Evolutionary conservation across 2,329 filamentous ascomycete species (phyloP).

Genomic region (Cercospora sp.): DNA sequence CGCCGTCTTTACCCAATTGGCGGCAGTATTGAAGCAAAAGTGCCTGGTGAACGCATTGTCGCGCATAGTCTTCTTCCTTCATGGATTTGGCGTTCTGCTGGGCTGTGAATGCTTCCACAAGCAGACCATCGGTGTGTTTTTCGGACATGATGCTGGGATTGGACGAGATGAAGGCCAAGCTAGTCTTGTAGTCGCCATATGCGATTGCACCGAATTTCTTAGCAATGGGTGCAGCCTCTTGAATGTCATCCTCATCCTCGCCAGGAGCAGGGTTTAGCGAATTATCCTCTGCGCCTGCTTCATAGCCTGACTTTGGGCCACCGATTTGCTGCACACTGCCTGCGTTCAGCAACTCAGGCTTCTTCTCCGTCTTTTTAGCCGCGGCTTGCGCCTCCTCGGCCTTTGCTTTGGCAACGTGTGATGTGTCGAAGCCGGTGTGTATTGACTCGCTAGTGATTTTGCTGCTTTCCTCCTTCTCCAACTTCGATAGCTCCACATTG

Average conservation of each 20-base stretch:
- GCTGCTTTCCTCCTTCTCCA: conserved; percentile 79
- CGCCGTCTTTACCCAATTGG: conserved; percentile 81
- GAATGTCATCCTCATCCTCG: conserved; percentile 66
- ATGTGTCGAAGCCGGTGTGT: conserved; percentile 87
- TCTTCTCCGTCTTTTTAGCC: conserved; percentile 30
- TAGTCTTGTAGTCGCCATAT: conserved; percentile 69
- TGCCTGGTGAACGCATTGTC: conserved; percentile 89
- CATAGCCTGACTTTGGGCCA: conserved; percentile 53
- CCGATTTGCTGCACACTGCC: conserved; percentile 55
- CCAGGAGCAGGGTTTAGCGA: conserved; percentile 39
- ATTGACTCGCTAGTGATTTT: conserved; percentile 95
- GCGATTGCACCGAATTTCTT: conserved; percentile 79
- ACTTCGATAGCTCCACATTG: conserved; percentile 68
- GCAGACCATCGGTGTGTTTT: conserved; percentile 83
- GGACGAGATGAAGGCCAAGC: conserved; percentile 72
- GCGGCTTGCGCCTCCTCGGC: conserved; percentile 25
- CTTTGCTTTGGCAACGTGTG: conserved; percentile 66
- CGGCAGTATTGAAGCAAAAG: conserved; percentile 93
- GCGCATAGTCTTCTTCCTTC: conserved; percentile 61
- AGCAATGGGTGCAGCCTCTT: conserved; percentile 75
- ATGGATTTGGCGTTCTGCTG: conserved; percentile 67
- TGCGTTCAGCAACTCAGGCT: conserved; percentile 40
- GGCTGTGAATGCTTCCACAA: conserved; percentile 88
- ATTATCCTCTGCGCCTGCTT: conserved; percentile 62
- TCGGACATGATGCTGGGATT: conserved; percentile 79